Evolutionary conservation across 2,329 filamentous ascomycete genomes (phyloP), one percentile per base, ranked within the genome.

Genomic region (Colletotrichum sp.): DNA sequence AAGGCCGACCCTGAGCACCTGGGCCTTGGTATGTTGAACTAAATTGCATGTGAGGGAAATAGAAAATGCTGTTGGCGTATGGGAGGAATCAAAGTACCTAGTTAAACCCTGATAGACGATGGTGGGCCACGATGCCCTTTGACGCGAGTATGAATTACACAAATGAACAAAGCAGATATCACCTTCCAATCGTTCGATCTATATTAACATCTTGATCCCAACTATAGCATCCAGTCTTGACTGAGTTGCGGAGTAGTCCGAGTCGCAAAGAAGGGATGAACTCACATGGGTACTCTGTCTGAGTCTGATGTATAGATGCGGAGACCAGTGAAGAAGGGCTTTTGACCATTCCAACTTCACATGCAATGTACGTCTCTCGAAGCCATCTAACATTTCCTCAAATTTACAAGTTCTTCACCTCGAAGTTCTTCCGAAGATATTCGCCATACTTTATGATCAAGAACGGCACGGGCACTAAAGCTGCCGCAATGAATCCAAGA

Each of bases 1-100:
- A 91, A 90, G 86, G 91, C 91, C 63, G 89, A 92, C 81, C 87
- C 89, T 24, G 87, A 90, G 80, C 87, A 91, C 83, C 88, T 92
- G 65, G 90, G 90, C 74, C 88, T 92, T 79, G 90, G 90, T 60
- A 84, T 89, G 81, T 79, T 79, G 66, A 80, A 80, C 67, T 34
- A 65, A 61, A 9, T 21, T 36, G 43, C 14, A 48, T 34, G 59
- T 32, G 70, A 55, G 48, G 21, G 68, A 48, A 43, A 74, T 28
- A 55, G 65, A 72, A 61, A 57, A 26, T 48, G 63, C 24, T 61
- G 74, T 24, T 55, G 74, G 74, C 74, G 71, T 65, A 72, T 60
- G 74, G 74, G 65, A 69, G 65, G 59, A 68, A 68, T 43, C 74
- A 65, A 76, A 69, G 73, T 74, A 74, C 74, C 74, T 74, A 74